phyloP scores from a whole-genome alignment of 352 stramenopile genomes.

The Globisporangium spiculum region DNA sequence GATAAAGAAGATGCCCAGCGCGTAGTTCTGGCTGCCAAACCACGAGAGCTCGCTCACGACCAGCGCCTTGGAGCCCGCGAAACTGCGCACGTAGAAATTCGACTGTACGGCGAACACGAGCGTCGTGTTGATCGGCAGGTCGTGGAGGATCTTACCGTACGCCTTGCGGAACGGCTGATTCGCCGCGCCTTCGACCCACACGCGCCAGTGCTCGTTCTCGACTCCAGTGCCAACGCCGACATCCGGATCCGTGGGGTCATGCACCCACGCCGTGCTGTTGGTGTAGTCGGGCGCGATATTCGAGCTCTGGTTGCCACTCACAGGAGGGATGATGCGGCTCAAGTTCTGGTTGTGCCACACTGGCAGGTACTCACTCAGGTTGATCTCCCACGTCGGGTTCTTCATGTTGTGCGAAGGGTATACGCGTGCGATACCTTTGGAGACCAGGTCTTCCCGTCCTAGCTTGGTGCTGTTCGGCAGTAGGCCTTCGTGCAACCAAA shows the following conservation, averaged over 20 bases:
- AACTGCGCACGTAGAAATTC: constrained; percentile 74
- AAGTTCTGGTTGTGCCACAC: constrained; percentile 76
- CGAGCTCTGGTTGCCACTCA: constrained; percentile 16
- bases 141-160: constrained; percentile 55
- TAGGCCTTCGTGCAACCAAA: constrained; percentile 65
- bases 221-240: constrained; percentile 47
- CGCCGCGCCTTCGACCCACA: constrained; percentile 69
- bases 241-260: constrained; percentile 41
- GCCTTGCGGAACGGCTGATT: constrained; percentile 66
- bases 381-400: constrained; percentile 52
- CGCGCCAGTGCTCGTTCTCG: constrained; percentile 75
- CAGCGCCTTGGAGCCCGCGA: constrained; percentile 61
- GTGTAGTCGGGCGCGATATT: constrained; percentile 62
- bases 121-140: constrained; percentile 49
- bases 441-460: constrained; percentile 33
- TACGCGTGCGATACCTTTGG: constrained; percentile 39
- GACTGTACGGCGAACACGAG: constrained; percentile 79
- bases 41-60: constrained; percentile 63
- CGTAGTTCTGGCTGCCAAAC: constrained; percentile 63
- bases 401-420: constrained; percentile 57
- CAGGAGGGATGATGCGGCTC: constrained; percentile 63
- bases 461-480: constrained; percentile 46
- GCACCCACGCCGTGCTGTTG: constrained; percentile 75
- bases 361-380: constrained; percentile 37
- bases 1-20: constrained; percentile 57